A percentile compares a stretch with the other conserved stretches of the same genome.
Evolutionary conservation across 768 basidiomycete species (phyloP).

Genomic region (Coprinopsis marcescibilis): DNA sequence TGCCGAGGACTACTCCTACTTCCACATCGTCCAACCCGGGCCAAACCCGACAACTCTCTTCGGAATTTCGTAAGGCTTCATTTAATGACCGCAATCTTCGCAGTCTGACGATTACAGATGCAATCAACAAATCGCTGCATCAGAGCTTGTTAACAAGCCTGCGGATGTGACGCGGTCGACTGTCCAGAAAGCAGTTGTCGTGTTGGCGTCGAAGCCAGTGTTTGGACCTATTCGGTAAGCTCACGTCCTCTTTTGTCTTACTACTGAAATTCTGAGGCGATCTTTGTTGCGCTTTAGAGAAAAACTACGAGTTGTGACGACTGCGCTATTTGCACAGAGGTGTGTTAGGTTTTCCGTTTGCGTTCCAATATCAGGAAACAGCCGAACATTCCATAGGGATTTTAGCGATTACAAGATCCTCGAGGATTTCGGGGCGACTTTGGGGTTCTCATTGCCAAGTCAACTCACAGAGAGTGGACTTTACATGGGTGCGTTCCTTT

Average conservation of each 20-base stretch:
- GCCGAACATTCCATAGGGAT: conserved; percentile 43
- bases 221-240: conserved; percentile 87
- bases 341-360: conserved; percentile 21
- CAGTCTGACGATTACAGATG: conserved; percentile 44
- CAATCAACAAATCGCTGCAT: conserved; percentile 88
- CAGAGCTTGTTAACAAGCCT: conserved; percentile 69
- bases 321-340: conserved; percentile 85
- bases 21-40: conserved; percentile 77
- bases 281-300: conserved; percentile 46
- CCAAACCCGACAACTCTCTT: conserved; percentile 79
- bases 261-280: not conserved
- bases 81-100: not conserved
- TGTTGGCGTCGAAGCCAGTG: conserved; percentile 83
- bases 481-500: conserved; percentile 75
- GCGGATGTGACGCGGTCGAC: conserved; percentile 90
- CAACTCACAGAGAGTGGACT: conserved; percentile 90
- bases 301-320: conserved; percentile 90
- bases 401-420: conserved; percentile 84
- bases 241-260: not conserved
- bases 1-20: conserved; percentile 94
- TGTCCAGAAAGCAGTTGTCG: conserved; percentile 96
- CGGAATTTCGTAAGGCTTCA: conserved; percentile 78
- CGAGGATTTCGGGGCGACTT: conserved; percentile 76
- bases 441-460: conserved; percentile 68
- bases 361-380: not conserved